Evolutionary conservation across 352 stramenopile genomes (phyloP).

Genomic region (Blastocystis sp.): DNA sequence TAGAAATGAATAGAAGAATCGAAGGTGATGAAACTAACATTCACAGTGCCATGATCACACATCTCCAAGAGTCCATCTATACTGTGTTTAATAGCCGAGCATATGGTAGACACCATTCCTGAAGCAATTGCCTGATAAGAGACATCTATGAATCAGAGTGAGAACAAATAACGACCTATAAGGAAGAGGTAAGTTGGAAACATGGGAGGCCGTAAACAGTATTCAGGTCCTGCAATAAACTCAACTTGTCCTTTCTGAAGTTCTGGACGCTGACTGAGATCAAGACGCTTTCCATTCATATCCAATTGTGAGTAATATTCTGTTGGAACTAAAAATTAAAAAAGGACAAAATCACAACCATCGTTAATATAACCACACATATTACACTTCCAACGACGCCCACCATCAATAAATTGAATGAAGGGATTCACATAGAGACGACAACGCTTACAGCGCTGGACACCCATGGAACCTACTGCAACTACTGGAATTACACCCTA

Average conservation of each 20-base stretch:
- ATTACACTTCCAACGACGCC: slow-evolving; percentile 82
- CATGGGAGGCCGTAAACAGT: slow-evolving; percentile 70
- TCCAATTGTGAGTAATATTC: slow-evolving; percentile 97
- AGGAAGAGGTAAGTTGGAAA: slow-evolving; percentile 26
- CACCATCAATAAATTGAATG: slow-evolving; percentile 81
- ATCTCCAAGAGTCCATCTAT: slow-evolving; percentile 76
- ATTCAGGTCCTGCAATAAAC: slow-evolving; percentile 80
- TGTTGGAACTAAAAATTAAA: slow-evolving; percentile 76
- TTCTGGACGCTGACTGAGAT: slow-evolving; percentile 85
- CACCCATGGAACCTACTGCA: slow-evolving; percentile 73
- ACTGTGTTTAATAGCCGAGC: slow-evolving; percentile 76
- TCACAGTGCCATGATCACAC: slow-evolving; percentile 29
- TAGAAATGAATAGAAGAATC: slow-evolving; percentile 85
- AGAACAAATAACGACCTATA: background rate
- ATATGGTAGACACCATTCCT: slow-evolving; percentile 77
- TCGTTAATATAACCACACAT: slow-evolving; percentile 84
- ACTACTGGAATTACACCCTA: slow-evolving; percentile 71
- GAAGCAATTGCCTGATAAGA: slow-evolving; percentile 75
- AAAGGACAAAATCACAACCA: background rate
- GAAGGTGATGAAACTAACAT: slow-evolving; percentile 80
- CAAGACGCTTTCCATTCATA: slow-evolving; percentile 85
- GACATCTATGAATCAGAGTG: slow-evolving; percentile 82
- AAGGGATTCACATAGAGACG: slow-evolving; percentile 89
- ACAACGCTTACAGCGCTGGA: slow-evolving; percentile 84
- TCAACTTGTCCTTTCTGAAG: slow-evolving; percentile 79